Base-by-base conservation (phyloP, 768 basidiomycete genomes). In the Gloeopeniophorella convolvens region DNA sequence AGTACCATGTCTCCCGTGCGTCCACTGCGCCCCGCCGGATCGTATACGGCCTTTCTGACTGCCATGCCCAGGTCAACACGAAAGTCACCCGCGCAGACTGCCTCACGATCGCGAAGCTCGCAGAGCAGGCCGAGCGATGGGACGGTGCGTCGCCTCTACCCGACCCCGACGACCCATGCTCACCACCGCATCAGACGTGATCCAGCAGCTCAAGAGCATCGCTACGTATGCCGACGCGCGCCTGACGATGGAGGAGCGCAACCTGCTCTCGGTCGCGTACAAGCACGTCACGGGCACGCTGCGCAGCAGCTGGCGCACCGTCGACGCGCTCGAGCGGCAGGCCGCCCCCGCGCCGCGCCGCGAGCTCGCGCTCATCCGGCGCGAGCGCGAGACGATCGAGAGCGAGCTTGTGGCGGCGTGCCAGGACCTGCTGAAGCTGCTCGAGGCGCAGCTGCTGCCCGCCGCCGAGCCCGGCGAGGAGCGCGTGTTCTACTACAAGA, bases 401-500 rank as follows among this genome's bases (percentile, higher is more conserved):
- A 70, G 70, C 39, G 87, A 91, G 66, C 74, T 93, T 50, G 77
- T 80, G 55, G 77, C 78, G 59, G 78, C 82, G 57, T 92, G 89
- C 68, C 79, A 82, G 66, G 88, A 89, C 63, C 83, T 89, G 62
- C 78, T 91, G 35, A 69, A 74, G 50, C 69, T 90, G 3, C 66
- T 93, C 56, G 79, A 90, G 46, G 70, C 74, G 57, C 48, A 52
- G 64, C 66, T 85, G 55, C 72, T 79, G 60, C 77, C 79, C 21
- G 66, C 69, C 26, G 89, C 89, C 7, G 78, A 74, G 55, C 72
- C 76, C 13, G 89, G 90, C 35, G 89, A 92, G 67, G 83, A 85
- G 66, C 82, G 78, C 56, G 91, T 91, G 27, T 93, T 92, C 71
- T 92, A 92, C 73, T 83, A 80, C 64, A 93, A 94, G 72, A 83